Evolutionary conservation across 2,329 filamentous ascomycete species (phyloP).

Genomic region (Neurospora sp.): DNA sequence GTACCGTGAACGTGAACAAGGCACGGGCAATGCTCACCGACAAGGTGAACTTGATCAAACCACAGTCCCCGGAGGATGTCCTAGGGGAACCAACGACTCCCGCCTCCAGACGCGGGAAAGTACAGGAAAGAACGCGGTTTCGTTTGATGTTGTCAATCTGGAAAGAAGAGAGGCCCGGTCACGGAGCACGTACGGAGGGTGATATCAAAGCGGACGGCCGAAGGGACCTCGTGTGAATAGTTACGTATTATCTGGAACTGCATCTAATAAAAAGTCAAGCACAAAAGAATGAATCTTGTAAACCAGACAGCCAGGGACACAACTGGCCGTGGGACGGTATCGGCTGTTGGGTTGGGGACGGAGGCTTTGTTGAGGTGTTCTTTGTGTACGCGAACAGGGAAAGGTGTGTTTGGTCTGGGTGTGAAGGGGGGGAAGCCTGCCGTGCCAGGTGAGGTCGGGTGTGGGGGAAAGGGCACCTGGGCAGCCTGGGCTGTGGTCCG

Average conservation of each 20-base stretch:
- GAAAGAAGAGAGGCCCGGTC: neutral
- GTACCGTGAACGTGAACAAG: neutral
- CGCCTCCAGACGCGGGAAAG: neutral
- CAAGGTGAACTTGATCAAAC: neutral
- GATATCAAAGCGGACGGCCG: neutral
- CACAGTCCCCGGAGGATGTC: neutral
- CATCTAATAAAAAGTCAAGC: neutral
- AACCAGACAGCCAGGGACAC: neutral
- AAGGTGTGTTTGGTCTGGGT: neutral
- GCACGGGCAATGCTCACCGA: neutral
- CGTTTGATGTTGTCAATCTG: neutral
- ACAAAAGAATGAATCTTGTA: neutral
- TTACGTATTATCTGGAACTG: neutral
- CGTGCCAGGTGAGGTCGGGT: neutral
- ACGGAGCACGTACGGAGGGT: neutral
- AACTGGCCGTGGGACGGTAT: neutral
- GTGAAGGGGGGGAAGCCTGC: neutral
- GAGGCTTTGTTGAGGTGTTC: neutral
- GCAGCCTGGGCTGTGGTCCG: neutral
- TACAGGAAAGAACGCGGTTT: neutral
- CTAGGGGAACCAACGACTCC: neutral
- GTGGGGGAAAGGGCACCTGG: neutral
- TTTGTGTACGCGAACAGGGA: neutral
- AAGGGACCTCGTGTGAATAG: neutral
- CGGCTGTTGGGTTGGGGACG: neutral